Base-by-base conservation (phyloP, 2,329 filamentous ascomycete species). In the Hypoxylon sp. region DNA sequence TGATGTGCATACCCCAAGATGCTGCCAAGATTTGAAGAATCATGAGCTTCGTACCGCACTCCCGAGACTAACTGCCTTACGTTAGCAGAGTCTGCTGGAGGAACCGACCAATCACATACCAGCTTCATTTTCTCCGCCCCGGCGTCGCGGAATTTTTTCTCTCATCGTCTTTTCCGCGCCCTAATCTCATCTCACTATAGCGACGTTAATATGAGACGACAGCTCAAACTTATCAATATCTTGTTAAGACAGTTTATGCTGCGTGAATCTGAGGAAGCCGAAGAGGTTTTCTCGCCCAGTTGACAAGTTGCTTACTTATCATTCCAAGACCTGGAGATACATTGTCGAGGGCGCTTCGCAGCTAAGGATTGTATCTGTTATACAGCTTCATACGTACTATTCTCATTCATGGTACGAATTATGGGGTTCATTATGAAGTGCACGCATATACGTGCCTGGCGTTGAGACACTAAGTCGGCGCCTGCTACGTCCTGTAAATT, bases 401-500 rank as follows among this genome's bases (percentile, higher is more conserved):
- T 66, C 46, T 63, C 61, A 68, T 70, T 71, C 56, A 65, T 70
- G 69, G 70, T 67, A 68, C 67, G 59, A 68, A 70, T 53, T 65
- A 70, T 71, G 69, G 70, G 62, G 65, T 62, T 66, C 59, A 58
- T 65, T 63, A 73, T 65, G 65, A 68, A 58, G 52, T 61, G 62
- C 60, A 67, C 61, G 65, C 55, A 67, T 66, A 73, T 64, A 71
- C 47, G 71, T 70, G 63, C 68, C 65, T 70, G 67, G 66, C 67
- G 61, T 66, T 65, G 62, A 72, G 67, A 60, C 67, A 70, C 64
- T 69, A 70, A 69, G 67, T 65, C 60, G 58, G 66, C 63, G 63
- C 70, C 63, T 73, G 72, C 70, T 66, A 73, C 68, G 68, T 61
- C 67, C 68, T 67, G 58, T 70, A 74, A 72, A 75, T 76, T 75